These are phyloP conservation scores for Aspergillus tubingensis DNA, from an alignment of 2,329 filamentous ascomycete species.

Conservation along the genomic window DNA sequence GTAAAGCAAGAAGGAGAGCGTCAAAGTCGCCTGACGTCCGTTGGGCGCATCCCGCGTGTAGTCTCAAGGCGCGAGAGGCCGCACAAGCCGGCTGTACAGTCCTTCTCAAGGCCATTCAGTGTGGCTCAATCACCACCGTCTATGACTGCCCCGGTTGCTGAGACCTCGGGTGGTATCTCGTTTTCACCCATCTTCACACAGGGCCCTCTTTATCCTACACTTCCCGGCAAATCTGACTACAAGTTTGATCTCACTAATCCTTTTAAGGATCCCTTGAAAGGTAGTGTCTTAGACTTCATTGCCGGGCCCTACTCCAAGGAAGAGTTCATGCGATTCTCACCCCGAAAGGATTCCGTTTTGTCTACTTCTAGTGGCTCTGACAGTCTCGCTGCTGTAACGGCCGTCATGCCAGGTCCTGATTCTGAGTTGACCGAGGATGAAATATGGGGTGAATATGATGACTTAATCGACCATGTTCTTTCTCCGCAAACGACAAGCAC, in stretches of 20 bases:
- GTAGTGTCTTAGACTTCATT: conserved; percentile 34
- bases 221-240: not conserved
- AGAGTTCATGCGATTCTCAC: conserved; percentile 75
- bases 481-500: conserved; percentile 43
- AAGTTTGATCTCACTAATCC: conserved; percentile 33
- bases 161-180: conserved; percentile 26
- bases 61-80: conserved; percentile 65
- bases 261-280: conserved; percentile 36
- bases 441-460: conserved; percentile 92
- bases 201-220: not conserved
- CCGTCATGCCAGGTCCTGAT: conserved; percentile 63
- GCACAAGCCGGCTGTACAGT: conserved; percentile 69
- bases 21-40: conserved; percentile 71
- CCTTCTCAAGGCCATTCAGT: conserved; percentile 83
- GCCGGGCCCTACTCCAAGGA: conserved; percentile 41
- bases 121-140: conserved; percentile 45
- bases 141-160: conserved; percentile 31
- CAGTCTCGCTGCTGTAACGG: conserved; percentile 64
- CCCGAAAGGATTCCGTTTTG: conserved; percentile 70
- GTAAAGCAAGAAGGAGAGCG: conserved; percentile 34
- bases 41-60: conserved; percentile 84
- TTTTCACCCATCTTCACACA: conserved; percentile 16
- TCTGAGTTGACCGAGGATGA: conserved; percentile 76
- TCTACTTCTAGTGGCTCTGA: conserved; percentile 66
- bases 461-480: conserved; percentile 73